Evolutionary conservation across 441 rosid species (phyloP).

Genomic region (Erysimum pusillum): DNA sequence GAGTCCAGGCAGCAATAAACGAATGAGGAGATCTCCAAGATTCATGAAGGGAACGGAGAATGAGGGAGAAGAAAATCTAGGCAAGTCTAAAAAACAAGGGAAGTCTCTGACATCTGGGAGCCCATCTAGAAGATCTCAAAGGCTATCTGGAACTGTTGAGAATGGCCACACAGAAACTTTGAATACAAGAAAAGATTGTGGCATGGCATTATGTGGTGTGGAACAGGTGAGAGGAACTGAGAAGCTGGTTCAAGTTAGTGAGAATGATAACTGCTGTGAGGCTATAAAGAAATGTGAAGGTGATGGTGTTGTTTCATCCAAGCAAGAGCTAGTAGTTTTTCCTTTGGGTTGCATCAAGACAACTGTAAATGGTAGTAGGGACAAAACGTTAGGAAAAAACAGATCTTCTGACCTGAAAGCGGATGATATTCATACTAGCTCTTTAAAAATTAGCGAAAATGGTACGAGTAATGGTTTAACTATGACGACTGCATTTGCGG

Average conservation of each 20-base stretch:
- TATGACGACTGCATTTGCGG: conserved; percentile 36
- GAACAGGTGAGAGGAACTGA: conserved; percentile 45
- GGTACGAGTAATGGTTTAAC: conserved; percentile 25
- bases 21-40: conserved; percentile 46
- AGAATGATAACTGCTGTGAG: conserved; percentile 30
- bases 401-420: conserved; percentile 23
- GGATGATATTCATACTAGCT: conserved; percentile 24
- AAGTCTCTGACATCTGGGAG: conserved; percentile 20
- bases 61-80: conserved; percentile 31
- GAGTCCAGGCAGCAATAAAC: conserved; percentile 22
- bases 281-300: conserved; percentile 30
- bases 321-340: conserved; percentile 12
- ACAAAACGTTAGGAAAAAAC: conserved; percentile 13
- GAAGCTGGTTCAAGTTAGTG: conserved; percentile 41
- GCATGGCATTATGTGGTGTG: too few species aligned
- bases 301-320: conserved; percentile 27
- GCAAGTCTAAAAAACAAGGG: conserved; percentile 18
- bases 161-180: conserved; percentile 29
- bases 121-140: conserved; percentile 43
- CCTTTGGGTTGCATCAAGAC: conserved; percentile 21
- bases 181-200: neutral
- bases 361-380: conserved; percentile 34
- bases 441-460: conserved; percentile 15
- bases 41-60: conserved; percentile 37
- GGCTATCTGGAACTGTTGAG: conserved; percentile 39